Evolutionary conservation across 352 stramenopile genomes (phyloP).

Genomic region (Pythium brassicae): DNA sequence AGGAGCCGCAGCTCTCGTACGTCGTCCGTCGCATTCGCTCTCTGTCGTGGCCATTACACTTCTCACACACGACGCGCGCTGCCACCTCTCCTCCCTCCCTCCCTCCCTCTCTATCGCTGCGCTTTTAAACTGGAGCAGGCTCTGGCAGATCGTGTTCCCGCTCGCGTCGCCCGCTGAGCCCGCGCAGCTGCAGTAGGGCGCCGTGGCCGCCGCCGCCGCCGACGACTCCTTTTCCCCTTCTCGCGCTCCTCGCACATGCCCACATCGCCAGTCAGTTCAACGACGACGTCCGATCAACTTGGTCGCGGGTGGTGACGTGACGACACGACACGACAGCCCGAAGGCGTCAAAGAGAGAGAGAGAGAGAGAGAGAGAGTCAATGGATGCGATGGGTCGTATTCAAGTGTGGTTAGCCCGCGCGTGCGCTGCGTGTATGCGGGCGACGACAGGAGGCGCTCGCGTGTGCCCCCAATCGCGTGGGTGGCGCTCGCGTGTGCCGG

Average conservation of each 20-base stretch:
- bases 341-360: not conserved
- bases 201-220: not conserved
- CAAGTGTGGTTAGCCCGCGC: not conserved
- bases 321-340: not conserved
- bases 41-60: not conserved
- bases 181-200: slow-evolving; percentile 31
- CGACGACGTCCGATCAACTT: too few relatives aligned
- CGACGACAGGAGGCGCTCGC: not conserved
- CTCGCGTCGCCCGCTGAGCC: slow-evolving; percentile 59
- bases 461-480: too few relatives aligned
- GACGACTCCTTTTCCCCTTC: not conserved
- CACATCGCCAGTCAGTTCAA: too few relatives aligned
- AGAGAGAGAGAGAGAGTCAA: not conserved
- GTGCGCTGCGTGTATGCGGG: not conserved
- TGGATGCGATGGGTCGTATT: not conserved
- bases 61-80: not conserved
- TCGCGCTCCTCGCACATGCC: too few relatives aligned
- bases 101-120: too few relatives aligned
- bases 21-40: too few relatives aligned
- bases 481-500: too few relatives aligned
- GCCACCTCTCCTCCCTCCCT: not conserved
- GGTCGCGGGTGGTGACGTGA: too few relatives aligned
- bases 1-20: slow-evolving; percentile 71
- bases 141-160: slow-evolving; percentile 74
- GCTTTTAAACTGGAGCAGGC: slow-evolving; percentile 20